phyloP scores from a whole-genome alignment of 2,329 filamentous ascomycete genomes.

The Aspergillus puulaauensis region DNA sequence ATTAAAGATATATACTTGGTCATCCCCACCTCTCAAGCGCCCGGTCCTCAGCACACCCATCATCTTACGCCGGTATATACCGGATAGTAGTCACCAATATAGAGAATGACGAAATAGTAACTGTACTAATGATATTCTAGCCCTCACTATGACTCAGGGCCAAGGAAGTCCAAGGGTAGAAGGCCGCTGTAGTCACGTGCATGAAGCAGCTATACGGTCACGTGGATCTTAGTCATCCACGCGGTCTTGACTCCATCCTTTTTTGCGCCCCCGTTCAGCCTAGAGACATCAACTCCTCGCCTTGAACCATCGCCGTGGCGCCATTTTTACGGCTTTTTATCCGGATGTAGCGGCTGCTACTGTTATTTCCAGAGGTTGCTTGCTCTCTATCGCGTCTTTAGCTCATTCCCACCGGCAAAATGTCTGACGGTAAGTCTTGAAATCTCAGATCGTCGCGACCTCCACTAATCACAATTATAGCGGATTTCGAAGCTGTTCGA shows the following conservation, averaged over 20 bases:
- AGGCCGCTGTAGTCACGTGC: background rate
- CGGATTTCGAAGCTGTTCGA: conserved; percentile 84
- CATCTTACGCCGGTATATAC: background rate
- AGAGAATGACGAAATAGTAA: background rate
- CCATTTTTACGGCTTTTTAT: conserved; percentile 31
- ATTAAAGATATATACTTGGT: background rate
- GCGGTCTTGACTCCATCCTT: conserved; percentile 15
- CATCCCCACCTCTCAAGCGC: background rate
- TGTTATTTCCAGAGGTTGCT: conserved; percentile 25
- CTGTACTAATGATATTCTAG: background rate
- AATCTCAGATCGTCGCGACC: conserved; percentile 11
- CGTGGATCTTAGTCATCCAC: conserved; percentile 14
- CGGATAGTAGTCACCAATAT: no score
- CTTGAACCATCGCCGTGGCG: conserved; percentile 23
- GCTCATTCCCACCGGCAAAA: conserved; percentile 27
- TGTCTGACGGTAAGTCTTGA: conserved; percentile 45
- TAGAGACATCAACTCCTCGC: conserved; percentile 19
- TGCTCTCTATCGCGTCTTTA: conserved; percentile 26
- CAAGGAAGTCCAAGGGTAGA: background rate
- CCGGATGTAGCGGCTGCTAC: conserved; percentile 37
- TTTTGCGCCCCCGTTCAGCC: conserved; percentile 6
- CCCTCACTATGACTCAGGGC: background rate
- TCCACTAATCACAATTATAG: conserved; percentile 39
- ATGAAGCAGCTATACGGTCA: background rate
- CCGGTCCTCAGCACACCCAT: background rate